Evolutionary conservation across 768 basidiomycete species (phyloP), one percentile per base, ranked within the genome.

Genomic region (Lentinus brumalis): DNA sequence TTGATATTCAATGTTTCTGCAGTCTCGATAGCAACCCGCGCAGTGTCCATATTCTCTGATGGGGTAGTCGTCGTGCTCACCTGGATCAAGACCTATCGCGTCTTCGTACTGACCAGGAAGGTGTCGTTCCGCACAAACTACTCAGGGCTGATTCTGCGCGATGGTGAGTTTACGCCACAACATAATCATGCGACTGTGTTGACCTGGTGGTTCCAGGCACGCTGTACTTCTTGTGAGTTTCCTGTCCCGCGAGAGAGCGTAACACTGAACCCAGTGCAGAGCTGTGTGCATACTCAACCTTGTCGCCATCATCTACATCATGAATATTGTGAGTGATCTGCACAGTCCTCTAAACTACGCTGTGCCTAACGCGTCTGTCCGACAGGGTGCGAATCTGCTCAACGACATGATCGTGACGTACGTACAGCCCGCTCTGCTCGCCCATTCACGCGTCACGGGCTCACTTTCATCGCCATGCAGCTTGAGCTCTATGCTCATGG

Each of bases 331-430:
- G 12, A 26, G 61, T 35, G 21, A 6, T 15, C 10, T 5, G 26
- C 12, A 7, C 9, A 26, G 8, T 8, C n/a, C 32, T 2, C 2
- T 16, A n/a, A 8, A 15, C 15, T 11, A 14, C 1, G 26, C 1
- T n/a, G 10, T 11, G 26, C 2, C 52, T 39, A 18, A 42, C 2
- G 4, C 5, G 30, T 7, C 30, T 21, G 0, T 15, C 26, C 9
- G 3, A 11, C 32, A 61, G 60, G 60, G 60, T 3, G 46, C 56
- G 6, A 63, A 63, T 29, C 53, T 63, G 1, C 40, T 63, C 26
- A 63, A 63, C 57, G 61, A 63, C 41, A 41, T 63, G n/a, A 55
- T 58, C 26, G 61, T 62, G 7, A 58, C 61, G 61, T 62, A 49
- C 16, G 61, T 32, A 1, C 18, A 21, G 18, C 41, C 16, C 35